A percentile compares a stretch with the other conserved stretches of the same genome.
Evolutionary conservation across 2,329 filamentous ascomycete genomes (phyloP).

Genomic region (Nigrograna mackinnonii): DNA sequence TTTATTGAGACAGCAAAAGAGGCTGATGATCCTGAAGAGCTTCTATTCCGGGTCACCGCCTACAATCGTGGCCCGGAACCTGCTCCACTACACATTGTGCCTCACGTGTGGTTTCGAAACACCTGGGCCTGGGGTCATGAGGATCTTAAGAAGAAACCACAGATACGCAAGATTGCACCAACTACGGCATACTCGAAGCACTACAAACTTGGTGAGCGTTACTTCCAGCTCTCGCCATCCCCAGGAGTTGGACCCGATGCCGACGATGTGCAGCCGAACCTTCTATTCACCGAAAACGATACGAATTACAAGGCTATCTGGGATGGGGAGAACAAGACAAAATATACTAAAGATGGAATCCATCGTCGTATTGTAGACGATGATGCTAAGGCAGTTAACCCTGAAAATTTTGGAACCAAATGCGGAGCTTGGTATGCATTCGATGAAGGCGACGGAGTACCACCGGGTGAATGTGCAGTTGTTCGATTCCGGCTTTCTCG

Average conservation of each 20-base stretch:
- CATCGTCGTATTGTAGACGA: slow-evolving; percentile 84
- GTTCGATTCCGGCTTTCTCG: slow-evolving; percentile 88
- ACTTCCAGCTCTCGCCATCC: slow-evolving; percentile 84
- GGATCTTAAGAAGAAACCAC: slow-evolving; percentile 74
- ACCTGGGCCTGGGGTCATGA: slow-evolving; percentile 96
- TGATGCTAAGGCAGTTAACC: slow-evolving; percentile 81
- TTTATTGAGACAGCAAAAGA: slow-evolving; percentile 97
- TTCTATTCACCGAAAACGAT: slow-evolving; percentile 95
- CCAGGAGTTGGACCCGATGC: slow-evolving; percentile 79
- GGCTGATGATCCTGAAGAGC: slow-evolving; percentile 84
- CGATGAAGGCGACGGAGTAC: slow-evolving; percentile 84
- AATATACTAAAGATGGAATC: slow-evolving; percentile 94
- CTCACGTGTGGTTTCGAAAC: slow-evolving; percentile 96
- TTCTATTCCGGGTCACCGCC: slow-evolving; percentile 91
- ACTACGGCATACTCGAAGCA: slow-evolving; percentile 78
- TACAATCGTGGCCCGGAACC: slow-evolving; percentile 94
- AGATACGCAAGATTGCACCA: slow-evolving; percentile 68
- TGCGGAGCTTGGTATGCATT: slow-evolving; percentile 90
- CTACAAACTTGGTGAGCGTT: slow-evolving; percentile 78
- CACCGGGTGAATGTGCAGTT: slow-evolving; percentile 89
- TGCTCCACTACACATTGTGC: slow-evolving; percentile 89
- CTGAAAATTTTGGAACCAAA: slow-evolving; percentile 80
- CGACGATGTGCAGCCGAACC: slow-evolving; percentile 80
- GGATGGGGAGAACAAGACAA: slow-evolving; percentile 71
- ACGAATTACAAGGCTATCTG: slow-evolving; percentile 84